Evolutionary conservation across 2,329 filamentous ascomycete species (phyloP), one percentile per base, ranked within the genome.

Genomic region (Aaosphaeria arxii): DNA sequence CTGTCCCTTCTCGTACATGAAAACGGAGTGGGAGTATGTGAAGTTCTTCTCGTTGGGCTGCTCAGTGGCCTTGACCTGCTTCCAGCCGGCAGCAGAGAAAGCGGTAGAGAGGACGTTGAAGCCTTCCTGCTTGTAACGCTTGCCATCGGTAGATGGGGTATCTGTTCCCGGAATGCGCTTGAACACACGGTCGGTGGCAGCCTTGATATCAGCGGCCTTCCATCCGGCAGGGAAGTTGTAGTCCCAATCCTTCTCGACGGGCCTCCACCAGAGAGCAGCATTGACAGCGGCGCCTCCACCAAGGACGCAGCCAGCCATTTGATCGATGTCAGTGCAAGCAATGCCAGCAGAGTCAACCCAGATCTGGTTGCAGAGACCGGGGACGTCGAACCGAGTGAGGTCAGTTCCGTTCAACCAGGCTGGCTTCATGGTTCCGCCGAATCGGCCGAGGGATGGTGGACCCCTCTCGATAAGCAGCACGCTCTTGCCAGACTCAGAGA

Each of bases 161-260:
- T 80, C 81, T 0, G 85, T 89, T 31, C 86, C 86, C 0, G 85
- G 85, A 52, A 89, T 89, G n/a, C 85, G 79, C 33, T 75, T 71
- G 64, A 89, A 90, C 5, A 86, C 81, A 39, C 82, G 78, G 30
- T 79, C 70, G 5, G 84, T 81, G 1, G 86, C 81, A 28, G 72
- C 63, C 50, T 72, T 71, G 63, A 89, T 79, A 56, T 89, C 85
- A 5, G 71, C 63, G 13, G 82, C 77, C 67, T 86, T 84, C 87
- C 87, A 91, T 30, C 86, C 87, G 1, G 71, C 54, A 1, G 87
- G 87, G 72, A 88, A 91, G 65, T 87, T 86, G 63, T 80, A 77
- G 63, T 90, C 84, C 74, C 86, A 90, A 63, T 90, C 87, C 6
- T 72, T 64, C 5, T 79, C 75, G 51, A 84, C 80, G 0, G 87